Conservation (phyloP, 805 yeast species). For the Ascoidea asiatica region DNA sequence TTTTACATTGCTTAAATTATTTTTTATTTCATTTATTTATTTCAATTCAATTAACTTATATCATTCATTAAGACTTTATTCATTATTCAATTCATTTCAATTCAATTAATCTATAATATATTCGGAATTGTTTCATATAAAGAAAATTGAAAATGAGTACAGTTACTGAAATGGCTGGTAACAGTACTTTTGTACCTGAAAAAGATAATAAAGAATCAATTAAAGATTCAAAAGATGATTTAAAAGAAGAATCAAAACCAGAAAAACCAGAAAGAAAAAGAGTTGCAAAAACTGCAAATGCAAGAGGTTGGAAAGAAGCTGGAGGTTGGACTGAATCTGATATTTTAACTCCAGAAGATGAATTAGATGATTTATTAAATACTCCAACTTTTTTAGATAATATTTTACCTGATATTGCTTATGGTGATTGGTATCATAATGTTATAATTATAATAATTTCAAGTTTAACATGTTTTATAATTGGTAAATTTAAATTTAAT, state of each 20-base stretch:
- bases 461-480: slow-evolving; percentile 58
- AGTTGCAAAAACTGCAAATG: slow-evolving; percentile 48
- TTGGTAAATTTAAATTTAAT: slow-evolving; percentile 68
- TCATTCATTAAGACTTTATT: no score
- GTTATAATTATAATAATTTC: slow-evolving; percentile 58
- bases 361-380: slow-evolving; percentile 53
- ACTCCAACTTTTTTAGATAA: slow-evolving; percentile 65
- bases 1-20: no score
- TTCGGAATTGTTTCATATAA: no score
- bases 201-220: no score
- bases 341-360: slow-evolving; percentile 51
- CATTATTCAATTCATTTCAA: no score
- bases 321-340: slow-evolving; percentile 75
- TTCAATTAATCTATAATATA: no score
- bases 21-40: no score
- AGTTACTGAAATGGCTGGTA: no score
- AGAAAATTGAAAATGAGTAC: no score
- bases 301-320: slow-evolving; percentile 89
- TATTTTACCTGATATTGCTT: slow-evolving; percentile 57
- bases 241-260: neutral
- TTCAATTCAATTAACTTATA: no score
- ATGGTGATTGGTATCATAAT: slow-evolving; percentile 96
- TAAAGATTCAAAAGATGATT: no score
- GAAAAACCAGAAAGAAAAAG: slow-evolving; percentile 18
- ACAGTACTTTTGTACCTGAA: no score